Base-by-base conservation (phyloP, 2,329 filamentous ascomycete genomes). In the Pseudohalonectria lignicola region DNA sequence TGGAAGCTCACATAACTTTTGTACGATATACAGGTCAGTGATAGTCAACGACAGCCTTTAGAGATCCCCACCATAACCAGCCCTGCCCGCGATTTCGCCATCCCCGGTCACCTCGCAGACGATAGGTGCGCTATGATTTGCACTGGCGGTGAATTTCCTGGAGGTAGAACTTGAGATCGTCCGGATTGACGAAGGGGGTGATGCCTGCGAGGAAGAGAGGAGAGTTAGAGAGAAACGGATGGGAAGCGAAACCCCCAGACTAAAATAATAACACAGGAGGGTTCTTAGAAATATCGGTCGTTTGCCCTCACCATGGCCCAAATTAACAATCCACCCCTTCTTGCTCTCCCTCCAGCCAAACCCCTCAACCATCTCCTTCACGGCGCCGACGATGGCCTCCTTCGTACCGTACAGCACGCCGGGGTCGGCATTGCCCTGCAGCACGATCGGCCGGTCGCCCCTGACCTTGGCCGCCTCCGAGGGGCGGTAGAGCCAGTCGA, bases 381-480 rank as follows among this genome's bases (percentile, higher is more conserved):
- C 88, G 1, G 80, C 82, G 46, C 73, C 67, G 4, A 86, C 92
- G 47, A 98, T 96, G 32, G 80, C 76, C 45, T 81, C 78, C 46
- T 74, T 79, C 7, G 82, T 80, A 30, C 92, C 92, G 54, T 98
- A 98, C 34, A 98, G 61, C 17, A 94, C 76, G 28, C 92, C 92
- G 0, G 92, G 92, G 54, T 98, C 92, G 17, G 92, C 88, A 56
- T 98, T 98, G 36, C 92, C 92, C 60, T 98, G 92, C 44, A 98
- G 69, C 1, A 86, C 83, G 34, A 87, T 71, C 12, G 64, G 63
- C 58, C 93, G 67, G 54, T 85, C 71, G 51, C 82, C 76, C 51
- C 90, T 84, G 47, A 87, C 76, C 54, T 78, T 79, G 50, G 86
- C 80, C 10, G 92, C 88, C 48, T 92, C 79, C 3, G 80, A 81